A percentile compares a stretch with the other conserved stretches of the same genome.
Conservation (phyloP, 2,329 filamentous ascomycete species). For the Talaromyces sp. region DNA sequence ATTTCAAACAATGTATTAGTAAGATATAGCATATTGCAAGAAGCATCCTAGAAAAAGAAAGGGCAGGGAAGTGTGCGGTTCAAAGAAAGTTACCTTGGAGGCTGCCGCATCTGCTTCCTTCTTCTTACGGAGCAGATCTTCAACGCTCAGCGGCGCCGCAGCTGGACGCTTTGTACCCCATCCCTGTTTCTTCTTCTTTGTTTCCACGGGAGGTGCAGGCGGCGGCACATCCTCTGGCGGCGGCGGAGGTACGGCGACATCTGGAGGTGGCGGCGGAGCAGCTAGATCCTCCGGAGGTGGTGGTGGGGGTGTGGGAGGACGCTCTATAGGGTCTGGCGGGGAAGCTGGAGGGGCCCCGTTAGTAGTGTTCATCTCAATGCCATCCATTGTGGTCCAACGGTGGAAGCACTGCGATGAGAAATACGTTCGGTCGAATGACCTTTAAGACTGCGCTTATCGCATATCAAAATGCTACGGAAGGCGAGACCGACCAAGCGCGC, state of each 20-base stretch:
- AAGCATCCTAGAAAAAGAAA: neutral
- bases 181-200: constrained; percentile 55
- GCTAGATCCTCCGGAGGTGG: constrained; percentile 40
- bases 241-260: constrained; percentile 43
- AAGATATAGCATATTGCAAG: neutral
- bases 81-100: constrained; percentile 63
- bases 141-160: constrained; percentile 70
- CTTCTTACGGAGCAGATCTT: constrained; percentile 83
- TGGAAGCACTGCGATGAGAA: neutral
- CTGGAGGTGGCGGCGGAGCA: constrained; percentile 47
- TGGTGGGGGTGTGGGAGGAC: constrained; percentile 45
- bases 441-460: constrained; percentile 7
- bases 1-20: constrained; percentile 18
- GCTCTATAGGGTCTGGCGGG: constrained; percentile 33
- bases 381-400: constrained; percentile 34
- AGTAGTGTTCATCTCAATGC: constrained; percentile 33
- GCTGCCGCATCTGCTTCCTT: constrained; percentile 82
- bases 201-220: constrained; percentile 45
- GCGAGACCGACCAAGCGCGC: constrained; percentile 15
- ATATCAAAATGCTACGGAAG: constrained; percentile 36
- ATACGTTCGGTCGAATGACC: neutral
- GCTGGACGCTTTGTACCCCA: constrained; percentile 51
- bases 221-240: constrained; percentile 40
- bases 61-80: neutral
- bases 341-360: constrained; percentile 18